phyloP scores from a whole-genome alignment of 352 stramenopile genomes.

The Phytophthora crassamura region DNA sequence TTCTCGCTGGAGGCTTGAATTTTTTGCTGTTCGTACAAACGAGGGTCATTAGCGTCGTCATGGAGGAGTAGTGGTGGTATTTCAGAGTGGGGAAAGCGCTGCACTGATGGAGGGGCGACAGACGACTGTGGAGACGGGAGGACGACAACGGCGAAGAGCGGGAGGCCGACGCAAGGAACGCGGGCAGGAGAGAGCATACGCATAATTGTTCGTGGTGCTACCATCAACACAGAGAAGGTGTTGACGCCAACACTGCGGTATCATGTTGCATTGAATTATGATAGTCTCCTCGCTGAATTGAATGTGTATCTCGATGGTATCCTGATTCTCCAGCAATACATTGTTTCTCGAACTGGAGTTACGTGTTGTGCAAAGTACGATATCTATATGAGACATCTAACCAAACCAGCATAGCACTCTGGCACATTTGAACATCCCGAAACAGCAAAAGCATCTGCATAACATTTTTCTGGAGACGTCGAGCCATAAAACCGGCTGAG shows the following conservation, averaged over 20 bases:
- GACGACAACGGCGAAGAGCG: too few relatives aligned
- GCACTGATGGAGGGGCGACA: too few relatives aligned
- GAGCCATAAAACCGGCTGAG: conserved; percentile 49
- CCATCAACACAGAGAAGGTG: conserved; percentile 20
- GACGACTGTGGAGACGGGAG: too few relatives aligned
- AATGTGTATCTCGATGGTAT: conserved; percentile 25
- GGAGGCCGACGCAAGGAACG: too few relatives aligned
- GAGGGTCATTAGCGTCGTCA: conserved; percentile 31
- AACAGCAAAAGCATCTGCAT: conserved; percentile 46
- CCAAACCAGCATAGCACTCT: conserved; percentile 47
- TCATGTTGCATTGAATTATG: conserved; percentile 27
- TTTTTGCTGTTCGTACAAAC: conserved; percentile 9
- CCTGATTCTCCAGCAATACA: conserved; percentile 11
- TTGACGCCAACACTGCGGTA: conserved; percentile 21
- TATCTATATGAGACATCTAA: conserved; percentile 39
- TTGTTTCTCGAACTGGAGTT: conserved; percentile 8
- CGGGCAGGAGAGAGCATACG: conserved; percentile 12
- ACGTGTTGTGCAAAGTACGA: conserved; percentile 45
- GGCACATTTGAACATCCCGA: conserved; percentile 47
- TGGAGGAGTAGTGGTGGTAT: conserved; percentile 13
- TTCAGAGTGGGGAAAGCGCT: too few relatives aligned
- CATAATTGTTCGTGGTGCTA: conserved; percentile 23
- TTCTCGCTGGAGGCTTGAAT: conserved; percentile 37
- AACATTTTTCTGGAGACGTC: conserved; percentile 34
- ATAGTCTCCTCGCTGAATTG: conserved; percentile 14